Evolutionary conservation across 768 basidiomycete species (phyloP).

Genomic region (Stropharia rugosoannulata): DNA sequence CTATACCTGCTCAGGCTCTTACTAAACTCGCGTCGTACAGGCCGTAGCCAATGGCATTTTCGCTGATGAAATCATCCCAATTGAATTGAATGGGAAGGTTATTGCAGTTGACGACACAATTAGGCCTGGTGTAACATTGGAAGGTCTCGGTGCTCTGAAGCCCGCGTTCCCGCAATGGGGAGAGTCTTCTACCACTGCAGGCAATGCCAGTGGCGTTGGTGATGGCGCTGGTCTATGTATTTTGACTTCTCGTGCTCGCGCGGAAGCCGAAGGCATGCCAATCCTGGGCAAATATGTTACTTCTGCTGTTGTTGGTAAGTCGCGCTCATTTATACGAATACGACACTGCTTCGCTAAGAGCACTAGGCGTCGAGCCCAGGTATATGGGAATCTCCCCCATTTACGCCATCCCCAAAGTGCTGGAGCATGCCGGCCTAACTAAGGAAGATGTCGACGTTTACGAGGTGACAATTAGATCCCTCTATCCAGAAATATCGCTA

Average conservation of each 20-base stretch:
- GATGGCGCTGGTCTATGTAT: slow-evolving; percentile 90
- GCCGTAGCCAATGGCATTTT: slow-evolving; percentile 74
- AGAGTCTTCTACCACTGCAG: slow-evolving; percentile 68
- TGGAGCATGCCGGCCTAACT: slow-evolving; percentile 56
- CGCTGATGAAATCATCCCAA: slow-evolving; percentile 85
- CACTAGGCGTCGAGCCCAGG: slow-evolving; percentile 67
- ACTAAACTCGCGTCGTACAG: slow-evolving; percentile 24
- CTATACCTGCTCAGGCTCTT: background rate
- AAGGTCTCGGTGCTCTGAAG: slow-evolving; percentile 77
- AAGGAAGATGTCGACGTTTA: slow-evolving; percentile 77
- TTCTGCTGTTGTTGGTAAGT: slow-evolving; percentile 71
- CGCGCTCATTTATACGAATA: background rate
- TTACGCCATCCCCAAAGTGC: slow-evolving; percentile 67
- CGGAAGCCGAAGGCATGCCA: slow-evolving; percentile 73
- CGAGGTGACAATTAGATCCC: slow-evolving; percentile 45
- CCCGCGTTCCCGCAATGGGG: slow-evolving; percentile 88
- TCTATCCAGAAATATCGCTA: background rate
- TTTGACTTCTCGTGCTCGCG: slow-evolving; percentile 76
- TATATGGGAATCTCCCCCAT: slow-evolving; percentile 81
- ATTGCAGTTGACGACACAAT: slow-evolving; percentile 86
- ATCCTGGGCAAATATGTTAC: slow-evolving; percentile 85
- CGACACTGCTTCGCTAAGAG: background rate
- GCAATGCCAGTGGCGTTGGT: slow-evolving; percentile 86
- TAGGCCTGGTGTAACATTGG: slow-evolving; percentile 75
- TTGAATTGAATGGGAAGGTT: slow-evolving; percentile 67